Evolutionary conservation across 2,329 filamentous ascomycete species (phyloP), one percentile per base, ranked within the genome.

Genomic region (Aureobasidium zeae): DNA sequence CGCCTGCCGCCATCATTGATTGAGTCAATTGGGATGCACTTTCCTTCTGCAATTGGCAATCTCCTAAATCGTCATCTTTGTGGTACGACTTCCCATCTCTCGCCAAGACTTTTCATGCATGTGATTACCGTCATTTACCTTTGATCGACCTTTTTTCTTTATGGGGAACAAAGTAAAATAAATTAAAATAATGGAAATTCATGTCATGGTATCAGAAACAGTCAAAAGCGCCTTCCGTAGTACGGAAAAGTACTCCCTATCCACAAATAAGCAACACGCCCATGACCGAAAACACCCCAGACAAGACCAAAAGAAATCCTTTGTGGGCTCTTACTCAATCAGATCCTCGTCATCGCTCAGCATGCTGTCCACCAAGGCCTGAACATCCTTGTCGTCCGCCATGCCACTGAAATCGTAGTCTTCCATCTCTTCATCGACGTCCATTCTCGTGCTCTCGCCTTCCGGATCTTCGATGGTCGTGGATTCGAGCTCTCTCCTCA

Each of bases 341-440:
- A 50, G 25, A n/a, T 50, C 48, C 10, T 50, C 48, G 44, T 50
- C 48, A 4, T 39, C 39, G 17, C 48, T 46, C 29, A 41, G 46
- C 37, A 50, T 42, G 29, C 46, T 50, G 4, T 50, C 46, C 48
- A 50, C 32, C 39, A 50, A 17, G 24, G 44, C 47, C 39, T 50
- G 48, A 13, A 50, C 45, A 9, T 48, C 46, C 20, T 46, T 47
- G 16, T 50, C 48, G 21, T 46, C 44, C 5, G 48, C 46, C 44
- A 48, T 38, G 13, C 43, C 43, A 28, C 43, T 46, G 11, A 45
- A 44, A 32, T 50, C 48, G n/a, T 44, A 45, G 16, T 36, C 47
- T 20, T 44, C 45, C 22, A 48, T 24, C 28, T 35, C 38, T 11
- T 48, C 35, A 5, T 48, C 47, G 25, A 48, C 35, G 16, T 48